Conservation (phyloP, 2,329 filamentous ascomycete genomes). For the Pezicula radicicola region DNA sequence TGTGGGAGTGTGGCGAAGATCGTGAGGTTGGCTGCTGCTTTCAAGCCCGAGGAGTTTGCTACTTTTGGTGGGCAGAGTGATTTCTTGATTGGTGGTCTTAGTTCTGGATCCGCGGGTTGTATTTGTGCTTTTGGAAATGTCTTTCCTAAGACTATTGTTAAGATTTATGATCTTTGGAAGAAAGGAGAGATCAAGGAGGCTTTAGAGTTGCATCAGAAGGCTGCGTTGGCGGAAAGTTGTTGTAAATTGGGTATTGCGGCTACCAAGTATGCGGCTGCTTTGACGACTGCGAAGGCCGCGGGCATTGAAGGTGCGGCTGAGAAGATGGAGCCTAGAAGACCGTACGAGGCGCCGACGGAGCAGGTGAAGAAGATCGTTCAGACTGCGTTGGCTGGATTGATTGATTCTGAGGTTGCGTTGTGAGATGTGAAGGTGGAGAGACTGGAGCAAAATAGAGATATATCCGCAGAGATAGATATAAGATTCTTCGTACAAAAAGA, state of each 20-base stretch:
- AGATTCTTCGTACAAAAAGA: too few species aligned
- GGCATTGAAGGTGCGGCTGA: constrained; percentile 47
- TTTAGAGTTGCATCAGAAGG: constrained; percentile 45
- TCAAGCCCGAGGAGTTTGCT: constrained; percentile 44
- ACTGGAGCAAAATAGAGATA: too few species aligned
- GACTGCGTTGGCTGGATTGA: not conserved
- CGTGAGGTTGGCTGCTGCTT: constrained; percentile 43
- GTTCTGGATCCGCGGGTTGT: constrained; percentile 49
- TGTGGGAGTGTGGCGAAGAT: constrained; percentile 54
- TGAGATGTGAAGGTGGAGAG: not conserved
- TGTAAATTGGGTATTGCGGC: constrained; percentile 51
- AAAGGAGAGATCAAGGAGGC: constrained; percentile 46
- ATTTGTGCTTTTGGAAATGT: constrained; percentile 57
- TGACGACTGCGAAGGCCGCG: constrained; percentile 45
- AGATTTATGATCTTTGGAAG: constrained; percentile 46
- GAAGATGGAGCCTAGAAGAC: constrained; percentile 44
- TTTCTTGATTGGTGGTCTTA: constrained; percentile 52
- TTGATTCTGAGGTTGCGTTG: not conserved
- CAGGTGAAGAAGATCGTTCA: constrained; percentile 33
- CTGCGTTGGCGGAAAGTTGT: constrained; percentile 49
- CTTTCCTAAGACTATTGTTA: constrained; percentile 47
- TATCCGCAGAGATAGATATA: too few species aligned
- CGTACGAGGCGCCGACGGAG: constrained; percentile 43
- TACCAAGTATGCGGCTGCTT: constrained; percentile 51
- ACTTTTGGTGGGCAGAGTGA: constrained; percentile 58